Evolutionary conservation across 164 flowering plant species (phyloP).

Genomic region (Umbellularia californica): DNA sequence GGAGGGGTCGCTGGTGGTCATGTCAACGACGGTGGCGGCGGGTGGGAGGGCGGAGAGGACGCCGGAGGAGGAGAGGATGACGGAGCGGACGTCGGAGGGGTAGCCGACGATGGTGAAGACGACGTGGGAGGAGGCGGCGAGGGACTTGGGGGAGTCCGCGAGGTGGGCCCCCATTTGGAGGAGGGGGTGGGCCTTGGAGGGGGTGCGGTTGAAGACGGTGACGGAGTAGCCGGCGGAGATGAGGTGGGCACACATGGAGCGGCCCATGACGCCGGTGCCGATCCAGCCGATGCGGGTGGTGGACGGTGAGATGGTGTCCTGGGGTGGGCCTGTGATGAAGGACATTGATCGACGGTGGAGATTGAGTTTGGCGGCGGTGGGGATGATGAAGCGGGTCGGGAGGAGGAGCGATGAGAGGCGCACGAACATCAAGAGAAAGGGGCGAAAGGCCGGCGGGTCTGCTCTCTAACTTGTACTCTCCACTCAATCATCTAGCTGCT

Average conservation of each 20-base stretch:
- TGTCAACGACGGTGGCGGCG: conserved; percentile 69
- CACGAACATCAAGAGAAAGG: background rate
- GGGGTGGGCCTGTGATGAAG: conserved; percentile 9
- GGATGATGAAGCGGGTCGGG: background rate
- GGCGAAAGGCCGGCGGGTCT: background rate
- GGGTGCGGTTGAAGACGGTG: conserved; percentile 92
- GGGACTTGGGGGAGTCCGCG: conserved; percentile 54
- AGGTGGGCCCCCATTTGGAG: conserved; percentile 67
- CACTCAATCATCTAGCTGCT: background rate
- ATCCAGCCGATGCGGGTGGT: conserved; percentile 90
- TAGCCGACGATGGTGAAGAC: conserved; percentile 95
- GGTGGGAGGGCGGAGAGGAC: conserved; percentile 60
- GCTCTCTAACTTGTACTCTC: background rate
- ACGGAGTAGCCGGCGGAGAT: conserved; percentile 78
- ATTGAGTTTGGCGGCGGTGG: background rate
- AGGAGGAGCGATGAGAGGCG: background rate
- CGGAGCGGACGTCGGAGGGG: conserved; percentile 92
- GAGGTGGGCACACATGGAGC: conserved; percentile 80
- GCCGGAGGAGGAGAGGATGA: conserved; percentile 65
- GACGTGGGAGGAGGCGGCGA: conserved; percentile 80
- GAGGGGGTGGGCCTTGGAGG: conserved; percentile 78
- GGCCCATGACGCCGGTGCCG: conserved; percentile 99
- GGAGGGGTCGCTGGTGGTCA: conserved; percentile 96
- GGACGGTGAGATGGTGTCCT: conserved; percentile 37
- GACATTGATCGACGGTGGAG: background rate